These are phyloP conservation scores for Sporothrix phasma DNA, from an alignment of 2,329 filamentous ascomycete species.

Conservation along the genomic window DNA sequence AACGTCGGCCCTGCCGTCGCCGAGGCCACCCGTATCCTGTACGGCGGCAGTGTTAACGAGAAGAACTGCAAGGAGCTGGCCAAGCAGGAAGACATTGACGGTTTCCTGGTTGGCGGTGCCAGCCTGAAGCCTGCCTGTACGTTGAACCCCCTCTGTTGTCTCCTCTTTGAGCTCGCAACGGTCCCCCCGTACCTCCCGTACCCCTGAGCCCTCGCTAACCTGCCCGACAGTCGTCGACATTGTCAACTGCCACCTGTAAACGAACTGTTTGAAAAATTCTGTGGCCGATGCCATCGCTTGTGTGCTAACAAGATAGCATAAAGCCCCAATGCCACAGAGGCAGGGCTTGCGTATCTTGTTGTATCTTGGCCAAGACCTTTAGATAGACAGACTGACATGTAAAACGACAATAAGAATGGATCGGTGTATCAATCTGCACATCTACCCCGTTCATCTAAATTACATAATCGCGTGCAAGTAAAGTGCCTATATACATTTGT, in stretches of 20 bases:
- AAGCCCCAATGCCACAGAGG: neutral
- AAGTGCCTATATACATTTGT: too few relatives aligned
- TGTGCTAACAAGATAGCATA: neutral
- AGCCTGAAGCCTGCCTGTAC: conserved; percentile 92
- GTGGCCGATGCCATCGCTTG: neutral
- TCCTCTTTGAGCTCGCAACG: neutral
- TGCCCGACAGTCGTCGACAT: conserved; percentile 43
- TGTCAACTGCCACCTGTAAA: conserved; percentile 46
- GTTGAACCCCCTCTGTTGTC: conserved; percentile 28
- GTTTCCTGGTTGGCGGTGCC: conserved; percentile 93
- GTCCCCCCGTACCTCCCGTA: neutral
- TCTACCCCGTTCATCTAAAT: neutral
- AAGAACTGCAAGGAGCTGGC: conserved; percentile 95
- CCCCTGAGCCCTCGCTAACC: conserved; percentile 11
- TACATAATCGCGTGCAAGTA: too few relatives aligned
- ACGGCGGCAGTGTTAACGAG: conserved; percentile 92
- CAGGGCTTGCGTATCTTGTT: too few relatives aligned
- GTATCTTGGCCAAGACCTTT: neutral
- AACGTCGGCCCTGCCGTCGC: conserved; percentile 66
- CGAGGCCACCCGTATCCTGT: conserved; percentile 86
- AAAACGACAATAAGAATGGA: neutral
- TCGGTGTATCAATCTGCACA: too few relatives aligned
- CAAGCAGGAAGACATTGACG: conserved; percentile 91
- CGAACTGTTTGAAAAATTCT: neutral
- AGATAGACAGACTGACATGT: neutral